Conservation (phyloP, 768 basidiomycete genomes). For the Coprinopsis strossmayeri region DNA sequence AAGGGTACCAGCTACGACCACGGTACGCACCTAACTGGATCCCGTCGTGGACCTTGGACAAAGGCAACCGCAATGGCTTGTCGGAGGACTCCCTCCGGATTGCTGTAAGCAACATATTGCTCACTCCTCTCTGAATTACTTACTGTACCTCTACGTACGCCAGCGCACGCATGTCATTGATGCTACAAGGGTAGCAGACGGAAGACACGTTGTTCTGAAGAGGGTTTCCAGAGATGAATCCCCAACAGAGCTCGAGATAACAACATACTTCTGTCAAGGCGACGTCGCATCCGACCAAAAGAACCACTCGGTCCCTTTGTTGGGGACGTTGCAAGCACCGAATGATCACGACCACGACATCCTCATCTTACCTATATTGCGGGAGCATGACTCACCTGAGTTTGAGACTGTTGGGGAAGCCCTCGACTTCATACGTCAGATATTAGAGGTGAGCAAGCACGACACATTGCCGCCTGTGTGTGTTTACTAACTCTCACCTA, state of each 20-base stretch:
- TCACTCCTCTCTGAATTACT: neutral
- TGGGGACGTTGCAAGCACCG: conserved; percentile 16
- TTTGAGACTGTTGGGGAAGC: conserved; percentile 30
- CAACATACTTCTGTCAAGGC: conserved; percentile 14
- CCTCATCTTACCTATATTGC: conserved; percentile 24
- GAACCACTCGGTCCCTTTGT: conserved; percentile 30
- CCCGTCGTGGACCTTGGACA: conserved; percentile 24
- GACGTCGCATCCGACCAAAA: conserved; percentile 13
- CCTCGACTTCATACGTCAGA: conserved; percentile 25
- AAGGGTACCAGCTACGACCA: conserved; percentile 26
- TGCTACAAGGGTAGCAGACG: conserved; percentile 22
- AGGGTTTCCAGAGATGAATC: conserved; percentile 6
- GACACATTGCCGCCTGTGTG: conserved; percentile 11
- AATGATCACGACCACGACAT: conserved; percentile 15
- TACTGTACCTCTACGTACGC: neutral
- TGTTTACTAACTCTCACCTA: neutral
- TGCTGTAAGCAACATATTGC: neutral
- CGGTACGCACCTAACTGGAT: conserved; percentile 27
- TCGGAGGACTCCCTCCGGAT: neutral
- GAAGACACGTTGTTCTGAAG: conserved; percentile 24
- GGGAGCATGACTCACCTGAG: conserved; percentile 17
- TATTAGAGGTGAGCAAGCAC: conserved; percentile 22
- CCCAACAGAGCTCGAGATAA: conserved; percentile 25
- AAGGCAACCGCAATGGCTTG: neutral
- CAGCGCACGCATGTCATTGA: conserved; percentile 15